phyloP scores from a whole-genome alignment of 148 eudicot genomes.

The Rhododendron griersonianum region DNA sequence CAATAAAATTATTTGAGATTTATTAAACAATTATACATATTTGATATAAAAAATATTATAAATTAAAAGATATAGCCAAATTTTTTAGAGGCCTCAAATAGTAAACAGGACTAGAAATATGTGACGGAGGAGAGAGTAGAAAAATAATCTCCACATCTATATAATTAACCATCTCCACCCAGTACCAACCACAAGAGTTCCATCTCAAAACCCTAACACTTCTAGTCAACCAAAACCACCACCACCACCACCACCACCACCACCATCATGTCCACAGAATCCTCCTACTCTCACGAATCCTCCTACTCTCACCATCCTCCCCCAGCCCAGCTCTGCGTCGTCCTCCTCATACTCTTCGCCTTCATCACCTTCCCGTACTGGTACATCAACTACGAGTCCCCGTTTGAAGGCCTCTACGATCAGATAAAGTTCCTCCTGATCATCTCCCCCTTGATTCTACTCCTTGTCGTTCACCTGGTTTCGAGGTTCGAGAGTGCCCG shows the following conservation, averaged over 20 bases:
- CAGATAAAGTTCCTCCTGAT: slow-evolving; percentile 48
- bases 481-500: slow-evolving; percentile 20
- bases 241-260: background rate
- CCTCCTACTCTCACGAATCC: slow-evolving; percentile 18
- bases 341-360: slow-evolving; percentile 39
- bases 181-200: no score
- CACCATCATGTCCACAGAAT: background rate
- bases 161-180: no score
- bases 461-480: slow-evolving; percentile 37
- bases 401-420: slow-evolving; percentile 36
- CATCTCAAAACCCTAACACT: background rate
- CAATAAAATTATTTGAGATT: no score
- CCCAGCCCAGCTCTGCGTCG: slow-evolving; percentile 45
- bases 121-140: no score
- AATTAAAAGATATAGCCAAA: no score
- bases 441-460: slow-evolving; percentile 44
- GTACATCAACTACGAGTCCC: slow-evolving; percentile 46
- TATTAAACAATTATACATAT: no score
- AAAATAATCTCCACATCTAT: no score
- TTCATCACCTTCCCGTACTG: slow-evolving; percentile 48
- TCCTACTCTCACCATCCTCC: slow-evolving; percentile 15
- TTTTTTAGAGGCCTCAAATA: no score
- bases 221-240: background rate
- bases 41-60: no score
- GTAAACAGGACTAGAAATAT: no score